These are phyloP conservation scores for Suillus subalutaceus DNA, from an alignment of 768 basidiomycete species.

Conservation along the genomic window DNA sequence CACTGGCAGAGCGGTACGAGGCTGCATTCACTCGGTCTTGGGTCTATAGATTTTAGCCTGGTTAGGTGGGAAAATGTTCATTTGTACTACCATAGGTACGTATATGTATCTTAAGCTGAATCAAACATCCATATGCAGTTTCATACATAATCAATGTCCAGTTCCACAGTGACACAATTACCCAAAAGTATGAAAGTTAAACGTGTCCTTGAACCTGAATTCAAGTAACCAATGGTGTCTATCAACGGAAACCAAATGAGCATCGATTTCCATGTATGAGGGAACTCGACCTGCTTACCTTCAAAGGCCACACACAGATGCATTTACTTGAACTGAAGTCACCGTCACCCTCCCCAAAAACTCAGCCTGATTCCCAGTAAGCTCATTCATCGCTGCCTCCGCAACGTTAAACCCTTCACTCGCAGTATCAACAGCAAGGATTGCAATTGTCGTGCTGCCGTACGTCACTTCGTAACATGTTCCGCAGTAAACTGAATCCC, in stretches of 20 bases:
- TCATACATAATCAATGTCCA: neutral
- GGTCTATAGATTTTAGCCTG: conserved; percentile 46
- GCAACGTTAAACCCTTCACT: conserved; percentile 50
- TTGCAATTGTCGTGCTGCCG: conserved; percentile 17
- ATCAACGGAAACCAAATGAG: neutral
- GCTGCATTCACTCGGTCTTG: conserved; percentile 50
- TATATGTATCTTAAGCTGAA: neutral
- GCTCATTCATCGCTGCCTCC: conserved; percentile 52
- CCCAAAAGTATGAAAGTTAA: neutral
- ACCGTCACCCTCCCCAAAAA: conserved; percentile 52
- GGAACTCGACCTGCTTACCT: neutral
- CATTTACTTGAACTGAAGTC: conserved; percentile 42
- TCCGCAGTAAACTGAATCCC: conserved; percentile 34
- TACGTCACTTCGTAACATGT: conserved; percentile 37
- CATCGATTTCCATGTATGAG: neutral
- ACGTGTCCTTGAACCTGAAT: neutral
- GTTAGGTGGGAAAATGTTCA: neutral
- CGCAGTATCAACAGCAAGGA: conserved; percentile 33
- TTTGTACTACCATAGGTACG: neutral
- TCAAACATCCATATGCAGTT: neutral
- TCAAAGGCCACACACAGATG: conserved; percentile 50
- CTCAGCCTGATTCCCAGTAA: conserved; percentile 51
- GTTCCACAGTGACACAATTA: neutral
- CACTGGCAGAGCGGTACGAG: conserved; percentile 51
- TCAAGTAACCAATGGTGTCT: neutral